Base-by-base conservation (phyloP, 441 rosid species). In the Erysimum cheiri region DNA sequence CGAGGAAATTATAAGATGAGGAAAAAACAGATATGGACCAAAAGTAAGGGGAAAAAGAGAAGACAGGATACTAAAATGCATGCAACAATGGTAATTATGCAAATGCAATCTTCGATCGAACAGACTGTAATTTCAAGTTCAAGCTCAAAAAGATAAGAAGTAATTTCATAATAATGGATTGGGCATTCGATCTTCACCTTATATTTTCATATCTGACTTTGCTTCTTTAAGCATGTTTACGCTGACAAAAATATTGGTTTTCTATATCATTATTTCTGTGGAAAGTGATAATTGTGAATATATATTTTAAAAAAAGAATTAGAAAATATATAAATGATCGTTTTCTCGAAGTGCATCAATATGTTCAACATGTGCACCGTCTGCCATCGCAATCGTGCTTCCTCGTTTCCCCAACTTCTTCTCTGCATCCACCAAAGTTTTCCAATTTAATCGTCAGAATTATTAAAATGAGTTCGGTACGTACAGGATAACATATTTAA, bases 331-430 rank as follows among this genome's bases (percentile, higher is more conserved):
- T 78, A 92, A 75, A 71, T 82, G 94, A 59, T 89, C 98, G 28
- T 88, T 82, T 62, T 95, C 96, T 82, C 97, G 81, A 63, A 86
- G 67, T 59, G 83, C 91, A 83, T 74, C 77, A 36, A 92, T 49
- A 26, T 94, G 94, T 82, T 92, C 98, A 69, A 92, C 96, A 74
- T 79, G 71, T 36, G 91, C 82, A 35, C 98, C 98, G 76, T 92
- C 88, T 59, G 81, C 84, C 94, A 88, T 81, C 39, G 83, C 83
- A 74, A 90, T 84, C 69, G 71, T 83, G 80, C 80, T 85, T 76
- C 92, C 96, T 80, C 81, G 78, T 79, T 80, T 85, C 79, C 87
- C 85, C 32, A 92, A 84, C 82, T 88, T 90, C 72, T 73, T 85
- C 82, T 87, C 98, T 87, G 85, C 82, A 76, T 63, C 64, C 82